These are phyloP conservation scores for Talaromyces sp. DNA, from an alignment of 2,329 filamentous ascomycete genomes.

Conservation along the genomic window DNA sequence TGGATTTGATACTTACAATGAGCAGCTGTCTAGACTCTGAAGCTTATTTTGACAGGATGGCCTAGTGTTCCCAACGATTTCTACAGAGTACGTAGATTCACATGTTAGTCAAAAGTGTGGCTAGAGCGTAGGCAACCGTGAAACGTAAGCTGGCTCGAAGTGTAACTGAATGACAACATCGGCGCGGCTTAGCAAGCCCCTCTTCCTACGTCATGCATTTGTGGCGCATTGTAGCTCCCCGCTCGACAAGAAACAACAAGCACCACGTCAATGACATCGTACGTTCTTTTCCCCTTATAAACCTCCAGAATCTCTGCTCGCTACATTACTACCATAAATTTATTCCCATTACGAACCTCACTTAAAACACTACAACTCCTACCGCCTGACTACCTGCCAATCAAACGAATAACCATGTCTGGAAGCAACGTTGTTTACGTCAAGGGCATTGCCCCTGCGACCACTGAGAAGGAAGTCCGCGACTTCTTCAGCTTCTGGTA, in stretches of 20 bases:
- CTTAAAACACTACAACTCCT: neutral
- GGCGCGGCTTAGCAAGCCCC: slow-evolving; percentile 2
- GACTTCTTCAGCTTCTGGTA: slow-evolving; percentile 98
- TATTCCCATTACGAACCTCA: no score
- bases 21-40: slow-evolving; percentile 2
- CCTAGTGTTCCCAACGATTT: neutral
- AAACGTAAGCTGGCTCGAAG: neutral
- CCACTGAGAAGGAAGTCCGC: slow-evolving; percentile 82
- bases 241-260: neutral
- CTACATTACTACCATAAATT: neutral
- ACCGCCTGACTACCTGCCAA: neutral
- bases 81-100: neutral
- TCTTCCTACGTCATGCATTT: slow-evolving; percentile 14
- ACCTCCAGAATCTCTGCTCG: neutral
- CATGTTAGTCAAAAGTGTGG: slow-evolving; percentile 12
- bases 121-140: neutral
- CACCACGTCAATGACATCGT: slow-evolving; percentile 8
- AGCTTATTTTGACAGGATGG: neutral
- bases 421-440: slow-evolving; percentile 70
- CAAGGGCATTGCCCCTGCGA: slow-evolving; percentile 78
- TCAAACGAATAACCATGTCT: slow-evolving; percentile 47
- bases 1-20: neutral
- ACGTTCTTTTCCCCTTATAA: neutral
- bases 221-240: slow-evolving; percentile 14
- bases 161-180: slow-evolving; percentile 4